phyloP scores from a whole-genome alignment of 2,329 filamentous ascomycete genomes.

The Cercospora sp. region DNA sequence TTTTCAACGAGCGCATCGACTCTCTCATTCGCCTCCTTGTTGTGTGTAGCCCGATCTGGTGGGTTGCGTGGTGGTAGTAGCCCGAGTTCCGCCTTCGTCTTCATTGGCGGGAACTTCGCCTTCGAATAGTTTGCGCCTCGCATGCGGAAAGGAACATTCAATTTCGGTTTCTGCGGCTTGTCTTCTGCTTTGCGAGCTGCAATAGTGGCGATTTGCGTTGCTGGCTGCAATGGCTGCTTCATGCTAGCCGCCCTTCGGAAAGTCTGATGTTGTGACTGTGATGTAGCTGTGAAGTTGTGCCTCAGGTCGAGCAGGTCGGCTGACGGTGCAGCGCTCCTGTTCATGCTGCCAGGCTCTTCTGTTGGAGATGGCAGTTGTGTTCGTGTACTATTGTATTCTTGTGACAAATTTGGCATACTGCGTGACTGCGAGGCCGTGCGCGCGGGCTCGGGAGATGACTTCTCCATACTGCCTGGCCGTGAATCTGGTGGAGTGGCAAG shows the following conservation, averaged over 20 bases:
- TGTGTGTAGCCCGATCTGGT: neutral
- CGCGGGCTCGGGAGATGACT: neutral
- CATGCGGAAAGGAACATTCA: neutral
- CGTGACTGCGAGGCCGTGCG: neutral
- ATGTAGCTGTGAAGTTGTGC: neutral
- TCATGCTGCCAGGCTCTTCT: neutral
- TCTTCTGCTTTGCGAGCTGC: neutral
- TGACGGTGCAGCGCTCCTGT: neutral
- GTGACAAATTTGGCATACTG: neutral
- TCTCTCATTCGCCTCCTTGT: slow-evolving; percentile 11
- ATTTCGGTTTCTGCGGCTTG: neutral
- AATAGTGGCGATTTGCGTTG: neutral
- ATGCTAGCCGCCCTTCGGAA: neutral
- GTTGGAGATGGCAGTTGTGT: neutral
- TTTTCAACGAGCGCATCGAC: slow-evolving; percentile 18
- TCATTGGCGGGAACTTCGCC: neutral
- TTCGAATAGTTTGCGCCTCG: neutral
- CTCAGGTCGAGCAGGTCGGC: neutral
- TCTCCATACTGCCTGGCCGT: slow-evolving; percentile 16
- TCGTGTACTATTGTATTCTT: neutral
- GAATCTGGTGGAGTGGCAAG: slow-evolving; percentile 23
- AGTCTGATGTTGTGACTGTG: neutral
- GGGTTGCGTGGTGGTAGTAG: neutral
- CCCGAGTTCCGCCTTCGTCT: neutral
- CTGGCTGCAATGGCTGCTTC: neutral